Base-by-base conservation (phyloP, 345 rosid genomes). In the Iberis pinnata region DNA sequence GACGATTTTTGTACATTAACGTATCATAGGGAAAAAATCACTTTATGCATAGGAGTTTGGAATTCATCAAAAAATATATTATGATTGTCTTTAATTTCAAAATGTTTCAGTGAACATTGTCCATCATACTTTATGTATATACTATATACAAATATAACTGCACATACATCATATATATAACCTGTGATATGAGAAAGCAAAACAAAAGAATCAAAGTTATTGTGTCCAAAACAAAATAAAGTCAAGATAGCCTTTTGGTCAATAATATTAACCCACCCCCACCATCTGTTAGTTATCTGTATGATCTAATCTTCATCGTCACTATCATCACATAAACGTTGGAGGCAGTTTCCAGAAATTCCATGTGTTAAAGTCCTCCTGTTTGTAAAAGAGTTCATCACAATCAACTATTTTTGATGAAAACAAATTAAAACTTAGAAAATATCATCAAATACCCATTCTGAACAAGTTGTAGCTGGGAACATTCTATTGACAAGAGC, bases 361-460 rank as follows among this genome's bases (percentile, higher is more conserved):
- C 96, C 96, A 90, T 12, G 88, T 60, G 74, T 90, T 90, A 53
- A 49, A 90, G 61, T 78, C 96, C 77, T 90, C 98, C 98, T 90
- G 82, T 38, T 51, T 48, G 44, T 45, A 6, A 7, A 22, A 43
- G 24, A 35, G 14, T 46, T 41, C 27, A 60, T 38, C 8, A 49
- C 1, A 60, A 29, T 15, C 67, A 47, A 39, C 25, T 56, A 13
- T 25, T 1, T 18, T 27, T 6, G 19, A 14, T 43, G n/a, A 18
- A 16, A 47, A 11, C 4, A 43, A 46, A 56, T 40, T n/a, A n/a
- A n/a, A n/a, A n/a, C n/a, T 14, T 33, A 16, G 29, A 33, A 6
- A 18, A 41, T 32, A 9, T 29, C 8, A 29, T 29, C 8, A 6
- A 2, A 29, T 47, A 92, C 98, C 98, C 74, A 81, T 73, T 92